Percentiles rank a stretch among this genome's conserved stretches.
phyloP scores from a whole-genome alignment of 805 yeast species.

The Metschnikowia continentalis region DNA sequence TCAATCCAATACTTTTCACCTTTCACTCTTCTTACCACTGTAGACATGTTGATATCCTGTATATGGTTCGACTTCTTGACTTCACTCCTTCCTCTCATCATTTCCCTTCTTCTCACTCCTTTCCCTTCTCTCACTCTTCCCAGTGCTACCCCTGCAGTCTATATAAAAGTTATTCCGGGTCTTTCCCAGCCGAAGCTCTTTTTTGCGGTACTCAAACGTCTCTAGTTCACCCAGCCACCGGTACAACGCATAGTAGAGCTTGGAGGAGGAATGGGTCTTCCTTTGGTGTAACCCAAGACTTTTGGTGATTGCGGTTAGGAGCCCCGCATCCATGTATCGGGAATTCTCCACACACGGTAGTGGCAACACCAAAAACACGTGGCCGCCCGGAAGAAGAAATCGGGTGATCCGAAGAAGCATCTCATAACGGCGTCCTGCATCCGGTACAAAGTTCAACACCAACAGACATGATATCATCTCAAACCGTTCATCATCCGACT shows the following conservation, averaged over 20 bases:
- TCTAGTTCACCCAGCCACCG: conserved; percentile 38
- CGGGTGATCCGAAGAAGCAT: conserved; percentile 62
- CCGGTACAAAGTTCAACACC: conserved; percentile 85
- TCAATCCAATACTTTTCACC: too few species aligned
- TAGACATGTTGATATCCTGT: too few species aligned
- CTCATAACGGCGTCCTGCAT: conserved; percentile 62
- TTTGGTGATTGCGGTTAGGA: conserved; percentile 44
- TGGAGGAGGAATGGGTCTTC: conserved; percentile 55
- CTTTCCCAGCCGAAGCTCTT: conserved; percentile 56
- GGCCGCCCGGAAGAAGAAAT: conserved; percentile 44
- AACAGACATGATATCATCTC: conserved; percentile 75
- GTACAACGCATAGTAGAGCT: conserved; percentile 70
- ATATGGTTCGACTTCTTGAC: too few species aligned
- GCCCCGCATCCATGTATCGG: conserved; percentile 57
- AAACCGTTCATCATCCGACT: conserved; percentile 42
- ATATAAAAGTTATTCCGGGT: conserved; percentile 70
- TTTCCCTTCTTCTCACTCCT: not conserved
- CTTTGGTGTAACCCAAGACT: conserved; percentile 55
- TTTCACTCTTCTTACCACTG: too few species aligned
- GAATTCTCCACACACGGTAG: conserved; percentile 83
- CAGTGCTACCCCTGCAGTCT: conserved; percentile 2
- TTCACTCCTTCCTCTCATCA: too few species aligned
- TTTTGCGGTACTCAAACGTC: conserved; percentile 19
- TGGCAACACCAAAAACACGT: conserved; percentile 79
- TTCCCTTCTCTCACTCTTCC: too few species aligned